phyloP scores from a whole-genome alignment of 352 stramenopile genomes.

The Phytophthora cactorum region DNA sequence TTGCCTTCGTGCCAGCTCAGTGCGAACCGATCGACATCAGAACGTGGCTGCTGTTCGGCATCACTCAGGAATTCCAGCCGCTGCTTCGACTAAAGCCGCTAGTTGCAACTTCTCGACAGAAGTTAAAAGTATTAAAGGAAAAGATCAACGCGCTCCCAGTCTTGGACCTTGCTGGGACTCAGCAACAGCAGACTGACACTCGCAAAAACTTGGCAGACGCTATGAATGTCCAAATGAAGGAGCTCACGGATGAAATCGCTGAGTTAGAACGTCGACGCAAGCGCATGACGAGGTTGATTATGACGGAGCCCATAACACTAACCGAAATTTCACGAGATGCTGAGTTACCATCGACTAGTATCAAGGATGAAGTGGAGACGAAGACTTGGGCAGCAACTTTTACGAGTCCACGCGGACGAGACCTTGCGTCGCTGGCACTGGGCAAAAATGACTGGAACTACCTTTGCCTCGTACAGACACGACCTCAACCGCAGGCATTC shows the following conservation, averaged over 20 bases:
- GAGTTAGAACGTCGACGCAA: slow-evolving; percentile 37
- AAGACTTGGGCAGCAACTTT: slow-evolving; percentile 64
- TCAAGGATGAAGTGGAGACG: slow-evolving; percentile 57
- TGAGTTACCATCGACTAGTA: slow-evolving; percentile 21
- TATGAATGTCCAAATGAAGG: slow-evolving; percentile 40
- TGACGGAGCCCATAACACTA: slow-evolving; percentile 66
- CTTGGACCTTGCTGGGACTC: slow-evolving; percentile 48
- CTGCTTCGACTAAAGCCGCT: slow-evolving; percentile 43
- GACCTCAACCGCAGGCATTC: slow-evolving; percentile 57
- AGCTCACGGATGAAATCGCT: slow-evolving; percentile 54
- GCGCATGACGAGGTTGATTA: slow-evolving; percentile 54
- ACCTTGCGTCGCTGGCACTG: slow-evolving; percentile 57
- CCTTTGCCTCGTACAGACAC: slow-evolving; percentile 45
- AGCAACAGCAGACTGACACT: slow-evolving; percentile 56
- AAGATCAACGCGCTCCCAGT: slow-evolving; percentile 58
- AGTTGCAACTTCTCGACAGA: slow-evolving; percentile 44
- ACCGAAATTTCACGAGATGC: slow-evolving; percentile 41
- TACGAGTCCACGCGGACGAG: slow-evolving; percentile 48
- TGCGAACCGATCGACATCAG: slow-evolving; percentile 61
- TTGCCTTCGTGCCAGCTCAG: slow-evolving; percentile 59
- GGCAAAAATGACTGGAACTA: slow-evolving; percentile 9
- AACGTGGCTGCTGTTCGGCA: slow-evolving; percentile 67
- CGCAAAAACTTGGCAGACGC: slow-evolving; percentile 62
- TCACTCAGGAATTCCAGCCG: slow-evolving; percentile 63
- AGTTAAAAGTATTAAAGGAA: slow-evolving; percentile 56